Evolutionary conservation across 805 yeast genomes (phyloP), one percentile per base, ranked within the genome.

Genomic region (Torulaspora quercuum): DNA sequence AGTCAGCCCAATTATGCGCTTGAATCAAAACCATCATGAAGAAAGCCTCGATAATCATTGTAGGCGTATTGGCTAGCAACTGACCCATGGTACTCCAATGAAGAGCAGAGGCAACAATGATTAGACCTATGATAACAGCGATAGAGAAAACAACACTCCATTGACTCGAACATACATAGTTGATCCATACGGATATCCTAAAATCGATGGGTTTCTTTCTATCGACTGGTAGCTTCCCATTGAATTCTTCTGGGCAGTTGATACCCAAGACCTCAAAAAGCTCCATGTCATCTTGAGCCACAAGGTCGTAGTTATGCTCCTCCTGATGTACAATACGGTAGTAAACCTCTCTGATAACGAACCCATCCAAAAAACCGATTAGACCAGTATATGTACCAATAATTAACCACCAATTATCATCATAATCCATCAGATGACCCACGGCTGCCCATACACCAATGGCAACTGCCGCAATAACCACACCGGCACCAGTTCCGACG

Each of bases 371-470:
- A 42, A 67, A 68, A 1, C 72, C 72, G 25, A 68, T 53, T 14
- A 68, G 52, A 12, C 73, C 73, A 0, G 73, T 65, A 41, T 69
- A 68, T 2, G 73, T 67, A 30, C 73, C 73, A 42, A 67, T 68
- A 25, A 69, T 65, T 26, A 68, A 49, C 72, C 72, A 68, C 73
- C 73, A 68, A 38, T 65, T 54, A 30, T 55, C 60, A 45, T 46
- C 45, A 63, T 64, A 69, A 20, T 48, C 17, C 65, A 68, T 55
- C n/a, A 52, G 36, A 25, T 46, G 33, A 26, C 73, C 73, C 21
- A 66, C 50, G 14, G 51, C 50, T 11, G 66, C 11, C 73, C 73
- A 68, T 13, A 47, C 60, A 9, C 46, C 49, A 35, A 68, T 57
- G 7, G 59, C 72, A 15, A 41, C 44, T 11, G 51, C 23, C 10